Conservation (phyloP, 148 eudicot genomes). For the Hydrangea macrophylla region DNA sequence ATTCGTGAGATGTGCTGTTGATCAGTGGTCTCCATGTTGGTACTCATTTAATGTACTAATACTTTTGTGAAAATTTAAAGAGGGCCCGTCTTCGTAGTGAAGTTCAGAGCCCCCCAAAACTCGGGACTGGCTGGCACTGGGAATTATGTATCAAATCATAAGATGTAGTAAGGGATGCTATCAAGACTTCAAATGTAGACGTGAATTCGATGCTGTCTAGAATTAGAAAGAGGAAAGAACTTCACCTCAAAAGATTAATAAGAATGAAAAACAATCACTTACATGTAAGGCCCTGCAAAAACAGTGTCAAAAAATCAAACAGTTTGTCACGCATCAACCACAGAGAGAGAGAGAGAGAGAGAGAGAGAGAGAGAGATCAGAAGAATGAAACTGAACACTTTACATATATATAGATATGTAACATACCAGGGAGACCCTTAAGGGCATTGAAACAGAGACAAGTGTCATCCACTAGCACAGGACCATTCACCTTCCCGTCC, state of each 20-base stretch:
- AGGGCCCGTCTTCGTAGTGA: too few relatives aligned
- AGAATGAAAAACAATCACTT: conserved; percentile 41
- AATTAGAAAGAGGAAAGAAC: not conserved
- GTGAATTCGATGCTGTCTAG: not conserved
- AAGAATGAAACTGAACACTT: not conserved
- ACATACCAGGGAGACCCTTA: conserved; percentile 83
- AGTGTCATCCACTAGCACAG: conserved; percentile 93
- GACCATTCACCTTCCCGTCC: conserved; percentile 71
- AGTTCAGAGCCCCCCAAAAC: too few relatives aligned
- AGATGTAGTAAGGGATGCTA: not conserved
- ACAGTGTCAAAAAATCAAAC: conserved; percentile 12
- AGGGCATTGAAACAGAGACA: conserved; percentile 92
- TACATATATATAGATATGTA: too few relatives aligned
- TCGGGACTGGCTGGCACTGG: too few relatives aligned
- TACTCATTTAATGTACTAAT: too few relatives aligned
- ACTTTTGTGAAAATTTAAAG: too few relatives aligned
- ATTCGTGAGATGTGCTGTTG: too few relatives aligned
- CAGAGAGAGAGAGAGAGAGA: not conserved
- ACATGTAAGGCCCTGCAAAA: conserved; percentile 98
- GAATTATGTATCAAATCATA: too few relatives aligned
- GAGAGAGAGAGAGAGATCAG: too few relatives aligned
- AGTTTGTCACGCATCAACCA: not conserved
- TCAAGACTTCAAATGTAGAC: not conserved
- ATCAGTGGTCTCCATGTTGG: too few relatives aligned
- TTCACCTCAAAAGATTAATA: conserved; percentile 20